Evolutionary conservation across 176 grass and related monocot genomes (phyloP).

Genomic region (Elymus sibiricus): DNA sequence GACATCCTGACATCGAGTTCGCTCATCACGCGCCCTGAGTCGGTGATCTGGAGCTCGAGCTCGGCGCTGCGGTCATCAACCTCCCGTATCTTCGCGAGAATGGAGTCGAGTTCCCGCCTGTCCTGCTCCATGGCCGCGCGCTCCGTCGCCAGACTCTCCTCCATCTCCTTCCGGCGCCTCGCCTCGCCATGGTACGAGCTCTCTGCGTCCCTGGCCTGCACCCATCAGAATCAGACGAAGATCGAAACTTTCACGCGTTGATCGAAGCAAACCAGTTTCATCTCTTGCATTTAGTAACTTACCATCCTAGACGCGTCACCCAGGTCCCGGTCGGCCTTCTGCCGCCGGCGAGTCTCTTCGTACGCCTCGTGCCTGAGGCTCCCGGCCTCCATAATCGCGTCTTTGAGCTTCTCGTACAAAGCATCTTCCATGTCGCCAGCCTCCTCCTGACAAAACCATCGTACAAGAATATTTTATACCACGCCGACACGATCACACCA

Average conservation of each 20-base stretch:
- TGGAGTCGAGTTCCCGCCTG: slow-evolving; percentile 40
- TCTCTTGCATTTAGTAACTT: not conserved
- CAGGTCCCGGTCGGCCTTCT: slow-evolving; percentile 63
- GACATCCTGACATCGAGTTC: slow-evolving; percentile 42
- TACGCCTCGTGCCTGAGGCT: slow-evolving; percentile 52
- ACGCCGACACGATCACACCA: too few relatives aligned
- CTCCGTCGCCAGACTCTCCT: slow-evolving; percentile 51
- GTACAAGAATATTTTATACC: too few relatives aligned
- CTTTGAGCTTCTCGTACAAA: slow-evolving; percentile 41
- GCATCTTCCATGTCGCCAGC: slow-evolving; percentile 21
- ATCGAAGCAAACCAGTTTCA: not conserved
- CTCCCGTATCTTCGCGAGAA: slow-evolving; percentile 36
- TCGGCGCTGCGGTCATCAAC: slow-evolving; percentile 32
- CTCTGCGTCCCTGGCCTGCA: slow-evolving; percentile 50
- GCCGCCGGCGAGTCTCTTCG: slow-evolving; percentile 57
- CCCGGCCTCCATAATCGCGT: slow-evolving; percentile 44
- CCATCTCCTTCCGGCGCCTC: slow-evolving; percentile 46
- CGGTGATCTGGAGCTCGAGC: slow-evolving; percentile 27
- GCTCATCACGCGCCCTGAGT: slow-evolving; percentile 25
- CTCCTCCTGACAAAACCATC: slow-evolving; percentile 22
- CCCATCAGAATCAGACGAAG: not conserved
- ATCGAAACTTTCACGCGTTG: not conserved
- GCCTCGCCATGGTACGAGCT: slow-evolving; percentile 34
- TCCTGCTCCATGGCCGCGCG: slow-evolving; percentile 41
- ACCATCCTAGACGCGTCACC: slow-evolving; percentile 42